Evolutionary conservation across 495 filamentous ascomycete species (phyloP), one percentile per base, ranked within the genome.

Genomic region (Elasticomyces elasticus): DNA sequence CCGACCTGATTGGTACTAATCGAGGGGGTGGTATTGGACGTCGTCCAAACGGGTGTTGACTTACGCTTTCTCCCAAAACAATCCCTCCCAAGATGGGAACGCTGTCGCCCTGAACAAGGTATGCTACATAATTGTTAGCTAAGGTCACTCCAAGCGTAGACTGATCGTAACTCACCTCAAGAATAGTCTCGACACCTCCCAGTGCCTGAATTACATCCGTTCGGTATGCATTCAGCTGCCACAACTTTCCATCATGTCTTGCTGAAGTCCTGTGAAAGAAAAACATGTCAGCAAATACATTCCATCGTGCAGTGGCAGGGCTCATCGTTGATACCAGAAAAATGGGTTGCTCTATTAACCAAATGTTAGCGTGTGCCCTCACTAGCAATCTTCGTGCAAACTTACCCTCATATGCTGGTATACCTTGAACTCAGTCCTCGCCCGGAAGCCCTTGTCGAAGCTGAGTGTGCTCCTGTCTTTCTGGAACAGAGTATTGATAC

Each of bases 401-500:
- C n/a, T n/a, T n/a, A n/a, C n/a, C n/a, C 50, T 27, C 27, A 35
- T 43, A 4, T 17, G 74, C 70, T 95, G 91, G 67, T 97, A 99
- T 49, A 87, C 84, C 74, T 97, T 99, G 76, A 97, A 99, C 72
- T 99, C 94, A 24, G 90, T 88, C 30, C 94, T 78, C 25, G 92
- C 82, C 61, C 94, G 85, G 81, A 96, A 97, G 40, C 94, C 94
- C 72, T 99, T 99, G 74, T 99, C 94, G 66, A 99, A 99, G 64
- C 87, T 94, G 54, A 99, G 76, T 0, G 94, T 99, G 69, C 89
- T 95, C 59, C 94, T 79, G 63, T 99, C 94, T 69, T 99, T 99
- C 69, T 99, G 94, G 80, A 99, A 99, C 10, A 99, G 78, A 0
- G 94, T 99, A 67, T 99, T 99, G 72, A 99, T 99, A 72, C 94